Base-by-base conservation (phyloP, 805 yeast genomes). In the Ogataea siamensis region DNA sequence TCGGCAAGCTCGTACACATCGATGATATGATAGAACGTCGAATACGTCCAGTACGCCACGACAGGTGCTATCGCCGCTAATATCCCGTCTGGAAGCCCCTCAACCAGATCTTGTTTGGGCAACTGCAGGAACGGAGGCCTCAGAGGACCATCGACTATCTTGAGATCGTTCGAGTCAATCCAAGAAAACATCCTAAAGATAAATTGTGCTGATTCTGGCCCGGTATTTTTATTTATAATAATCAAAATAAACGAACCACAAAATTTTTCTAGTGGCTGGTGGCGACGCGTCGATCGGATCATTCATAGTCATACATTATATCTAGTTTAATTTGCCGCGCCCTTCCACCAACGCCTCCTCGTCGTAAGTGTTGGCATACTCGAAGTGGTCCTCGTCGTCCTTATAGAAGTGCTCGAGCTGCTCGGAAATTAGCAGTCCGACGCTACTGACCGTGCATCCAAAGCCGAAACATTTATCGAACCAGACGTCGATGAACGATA, bases 1-100 rank as follows among this genome's bases (percentile, higher is more conserved):
- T 86, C 96, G 29, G 89, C 87, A 47, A 87, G 66, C 55, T 86
- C 76, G 49, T 72, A 76, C 28, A 72, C 73, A 60, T 93, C 98
- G 35, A 89, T 64, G 7, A 83, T 43, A 56, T 83, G 87, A 72
- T 85, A 93, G 45, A 85, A 62, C 18, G 74, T 54, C 3, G 95
- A 83, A 51, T 80, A 78, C 1, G 64, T 41, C 98, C 98, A 93
- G 61, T 93, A 93, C 2, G 82, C 88, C 2, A 79, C 67, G 4
- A 93, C 74, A 1, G 99, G 98, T 2, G 80, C 70, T 3, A 77
- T 63, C 29, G 89, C 62, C 1, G 96, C 85, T 34, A 87, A 56
- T 12, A 78, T 57, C 28, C 82, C 83, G 62, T 89, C 97, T 8
- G 85, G 75, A 32, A 85, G 60, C 24, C 83, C 83, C 3, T 71